These are phyloP conservation scores for Tardiomyces blankii DNA, from an alignment of 1,139 yeast genomes.

Conservation along the genomic window DNA sequence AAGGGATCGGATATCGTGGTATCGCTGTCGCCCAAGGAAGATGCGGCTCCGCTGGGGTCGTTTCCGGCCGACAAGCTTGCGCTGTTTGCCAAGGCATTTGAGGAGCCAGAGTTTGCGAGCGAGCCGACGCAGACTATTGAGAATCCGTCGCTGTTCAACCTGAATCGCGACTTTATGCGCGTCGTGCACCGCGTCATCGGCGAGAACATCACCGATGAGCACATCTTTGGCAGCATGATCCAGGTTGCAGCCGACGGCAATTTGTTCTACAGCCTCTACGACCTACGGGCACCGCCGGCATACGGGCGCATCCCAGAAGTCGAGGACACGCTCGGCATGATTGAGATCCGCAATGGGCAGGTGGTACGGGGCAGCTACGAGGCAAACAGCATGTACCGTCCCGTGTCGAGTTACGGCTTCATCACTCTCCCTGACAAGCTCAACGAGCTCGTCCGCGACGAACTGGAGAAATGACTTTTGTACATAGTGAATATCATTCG, in stretches of 20 bases:
- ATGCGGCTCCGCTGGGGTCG: conserved; percentile 8
- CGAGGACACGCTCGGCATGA: conserved; percentile 63
- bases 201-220: conserved; percentile 35
- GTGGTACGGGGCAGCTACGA: conserved; percentile 50
- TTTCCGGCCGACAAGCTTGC: conserved; percentile 4
- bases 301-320: conserved; percentile 64
- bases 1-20: conserved; percentile 6
- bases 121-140: neutral
- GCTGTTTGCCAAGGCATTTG: conserved; percentile 8
- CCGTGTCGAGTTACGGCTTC: conserved; percentile 47
- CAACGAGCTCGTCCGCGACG: conserved; percentile 31
- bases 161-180: conserved; percentile 14
- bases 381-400: conserved; percentile 46
- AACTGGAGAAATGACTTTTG: conserved; percentile 11
- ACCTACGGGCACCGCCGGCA: conserved; percentile 54
- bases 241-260: conserved; percentile 33
- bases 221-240: conserved; percentile 51
- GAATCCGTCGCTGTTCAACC: conserved; percentile 10
- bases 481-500: neutral
- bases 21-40: conserved; percentile 5
- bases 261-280: conserved; percentile 57
- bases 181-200: conserved; percentile 24
- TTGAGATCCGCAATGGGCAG: conserved; percentile 42
- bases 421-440: conserved; percentile 46
- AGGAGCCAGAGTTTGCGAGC: neutral